Conservation (phyloP, 2,329 filamentous ascomycete genomes). For the Colletotrichum nymphaeae region DNA sequence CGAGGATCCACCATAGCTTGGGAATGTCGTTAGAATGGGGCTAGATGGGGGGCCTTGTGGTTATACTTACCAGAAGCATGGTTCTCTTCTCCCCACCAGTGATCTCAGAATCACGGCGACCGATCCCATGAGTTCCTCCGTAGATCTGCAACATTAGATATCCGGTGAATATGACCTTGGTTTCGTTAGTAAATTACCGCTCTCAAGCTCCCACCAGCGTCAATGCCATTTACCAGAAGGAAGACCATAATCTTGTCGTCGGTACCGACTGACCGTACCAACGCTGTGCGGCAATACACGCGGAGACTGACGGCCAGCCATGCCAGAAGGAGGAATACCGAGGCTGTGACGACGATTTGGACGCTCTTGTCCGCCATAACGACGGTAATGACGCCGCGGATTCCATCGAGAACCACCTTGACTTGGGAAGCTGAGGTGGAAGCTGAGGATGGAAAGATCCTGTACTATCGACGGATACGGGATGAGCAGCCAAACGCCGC, state of each 20-base stretch:
- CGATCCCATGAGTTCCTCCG: not conserved
- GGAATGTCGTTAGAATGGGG: fast-evolving
- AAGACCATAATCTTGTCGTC: constrained; percentile 48
- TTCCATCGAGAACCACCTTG: not conserved
- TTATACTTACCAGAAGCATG: not conserved
- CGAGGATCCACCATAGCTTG: constrained; percentile 52
- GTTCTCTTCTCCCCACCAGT: not conserved
- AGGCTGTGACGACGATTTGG: constrained; percentile 40
- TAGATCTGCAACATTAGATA: not conserved
- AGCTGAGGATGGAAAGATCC: not conserved
- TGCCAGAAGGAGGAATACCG: constrained; percentile 47
- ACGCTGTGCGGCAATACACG: constrained; percentile 44
- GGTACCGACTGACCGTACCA: constrained; percentile 44
- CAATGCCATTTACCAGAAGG: constrained; percentile 40
- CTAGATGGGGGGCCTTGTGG: not conserved
- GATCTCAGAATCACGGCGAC: not conserved
- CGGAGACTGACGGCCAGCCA: constrained; percentile 45
- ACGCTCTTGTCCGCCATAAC: constrained; percentile 35
- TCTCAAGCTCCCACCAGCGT: not conserved
- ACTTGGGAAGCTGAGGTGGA: not conserved
- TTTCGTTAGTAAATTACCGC: not conserved
- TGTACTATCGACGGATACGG: not conserved
- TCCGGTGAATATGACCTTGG: not conserved
- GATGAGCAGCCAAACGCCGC: not conserved
- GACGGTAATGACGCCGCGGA: not conserved